phyloP scores from a whole-genome alignment of 495 filamentous ascomycete genomes.

The Aspergillus leporis region DNA sequence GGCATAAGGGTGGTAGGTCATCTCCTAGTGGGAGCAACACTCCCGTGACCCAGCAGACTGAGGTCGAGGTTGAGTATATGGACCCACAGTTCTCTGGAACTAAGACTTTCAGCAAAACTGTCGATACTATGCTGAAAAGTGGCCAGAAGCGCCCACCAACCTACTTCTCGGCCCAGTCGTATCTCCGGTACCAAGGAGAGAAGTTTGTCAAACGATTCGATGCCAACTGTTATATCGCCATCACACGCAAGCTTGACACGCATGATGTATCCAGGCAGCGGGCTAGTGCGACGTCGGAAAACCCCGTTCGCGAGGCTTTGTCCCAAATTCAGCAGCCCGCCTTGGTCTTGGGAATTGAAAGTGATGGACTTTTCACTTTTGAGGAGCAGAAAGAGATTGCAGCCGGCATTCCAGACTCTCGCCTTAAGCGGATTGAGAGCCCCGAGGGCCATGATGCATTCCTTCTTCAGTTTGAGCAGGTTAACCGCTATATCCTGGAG shows the following conservation, averaged over 20 bases:
- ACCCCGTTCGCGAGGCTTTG: slow-evolving; percentile 71
- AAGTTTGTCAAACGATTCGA: slow-evolving; percentile 98
- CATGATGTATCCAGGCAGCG: slow-evolving; percentile 87
- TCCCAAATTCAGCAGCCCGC: slow-evolving; percentile 81
- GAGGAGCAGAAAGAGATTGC: slow-evolving; percentile 93
- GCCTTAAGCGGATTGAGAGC: slow-evolving; percentile 82
- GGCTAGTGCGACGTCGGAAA: slow-evolving; percentile 37
- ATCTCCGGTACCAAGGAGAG: slow-evolving; percentile 94
- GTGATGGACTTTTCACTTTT: slow-evolving; percentile 93
- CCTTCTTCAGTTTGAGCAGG: slow-evolving; percentile 93
- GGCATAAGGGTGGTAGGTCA: slow-evolving; percentile 63
- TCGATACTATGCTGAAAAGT: slow-evolving; percentile 18
- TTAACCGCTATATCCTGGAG: slow-evolving; percentile 80
- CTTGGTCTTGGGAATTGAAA: slow-evolving; percentile 88
- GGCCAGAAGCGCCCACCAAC: slow-evolving; percentile 63
- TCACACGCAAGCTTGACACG: slow-evolving; percentile 98
- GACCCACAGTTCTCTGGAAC: slow-evolving; percentile 83
- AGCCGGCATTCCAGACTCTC: slow-evolving; percentile 72
- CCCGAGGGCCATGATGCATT: slow-evolving; percentile 97
- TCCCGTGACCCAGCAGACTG: slow-evolving; percentile 24
- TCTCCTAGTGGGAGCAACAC: slow-evolving; percentile 39
- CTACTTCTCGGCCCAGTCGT: slow-evolving; percentile 96
- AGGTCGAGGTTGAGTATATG: slow-evolving; percentile 48
- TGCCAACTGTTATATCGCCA: slow-evolving; percentile 97
- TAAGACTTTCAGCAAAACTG: slow-evolving; percentile 43